Evolutionary conservation across 2,329 filamentous ascomycete species (phyloP).

Genomic region (Penicillium sp.): DNA sequence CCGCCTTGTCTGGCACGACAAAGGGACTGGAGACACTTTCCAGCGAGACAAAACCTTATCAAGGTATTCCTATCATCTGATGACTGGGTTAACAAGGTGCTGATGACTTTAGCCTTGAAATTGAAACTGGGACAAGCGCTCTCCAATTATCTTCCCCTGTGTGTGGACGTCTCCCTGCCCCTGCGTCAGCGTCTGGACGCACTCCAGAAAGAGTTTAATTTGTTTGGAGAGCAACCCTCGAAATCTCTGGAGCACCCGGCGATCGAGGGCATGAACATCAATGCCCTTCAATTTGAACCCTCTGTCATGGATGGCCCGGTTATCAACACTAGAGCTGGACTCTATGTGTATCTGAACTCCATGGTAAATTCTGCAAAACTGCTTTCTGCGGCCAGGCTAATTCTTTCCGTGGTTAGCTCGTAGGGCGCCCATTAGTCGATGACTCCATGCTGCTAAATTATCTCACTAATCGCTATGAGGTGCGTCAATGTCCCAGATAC

Average conservation of each 20-base stretch:
- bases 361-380: conserved; percentile 47
- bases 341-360: conserved; percentile 81
- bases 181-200: conserved; percentile 37
- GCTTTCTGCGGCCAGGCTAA: conserved; percentile 6
- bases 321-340: conserved; percentile 69
- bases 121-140: conserved; percentile 36
- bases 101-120: conserved; percentile 29
- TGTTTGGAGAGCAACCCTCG: conserved; percentile 40
- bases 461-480: conserved; percentile 77
- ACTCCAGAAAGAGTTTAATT: conserved; percentile 39
- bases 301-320: conserved; percentile 60
- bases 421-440: conserved; percentile 75
- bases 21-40: conserved; percentile 37
- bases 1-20: conserved; percentile 34
- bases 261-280: conserved; percentile 40
- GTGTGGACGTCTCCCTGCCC: conserved; percentile 35
- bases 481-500: conserved; percentile 33
- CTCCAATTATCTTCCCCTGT: conserved; percentile 38
- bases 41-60: conserved; percentile 16
- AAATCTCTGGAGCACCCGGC: conserved; percentile 41
- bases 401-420: conserved; percentile 54
- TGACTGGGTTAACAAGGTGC: neutral
- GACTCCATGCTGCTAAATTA: conserved; percentile 72
- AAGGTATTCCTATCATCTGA: conserved; percentile 25
- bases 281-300: conserved; percentile 49